Base-by-base conservation (phyloP, 352 stramenopile genomes). In the Globisporangium carolinianum region DNA sequence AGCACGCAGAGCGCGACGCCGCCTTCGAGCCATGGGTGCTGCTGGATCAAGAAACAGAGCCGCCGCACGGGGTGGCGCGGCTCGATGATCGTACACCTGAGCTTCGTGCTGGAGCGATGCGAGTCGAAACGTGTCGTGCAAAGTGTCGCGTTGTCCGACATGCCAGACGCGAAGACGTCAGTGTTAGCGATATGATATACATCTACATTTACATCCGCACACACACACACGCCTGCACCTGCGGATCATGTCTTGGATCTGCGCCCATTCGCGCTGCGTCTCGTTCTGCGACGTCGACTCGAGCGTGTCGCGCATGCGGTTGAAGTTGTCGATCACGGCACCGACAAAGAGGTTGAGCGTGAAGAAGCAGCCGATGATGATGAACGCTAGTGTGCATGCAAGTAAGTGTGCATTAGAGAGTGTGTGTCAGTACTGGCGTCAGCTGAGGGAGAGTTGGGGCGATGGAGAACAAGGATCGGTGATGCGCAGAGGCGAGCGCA, bases 321-420 rank as follows among this genome's bases (percentile, higher is more conserved):
- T 86, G 47, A 96, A 97, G 55, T 94, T 91, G 65, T 96, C 85
- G 49, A 96, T 86, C 35, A 96, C 86, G 0, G 92, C 83, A 24
- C 87, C 88, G 4, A 95, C 81, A 63, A 96, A 96, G 1, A 96
- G 74, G 43, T 96, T 91, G 53, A 96, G 72, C 6, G 91, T 80
- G 68, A 97, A 94, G 50, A 93, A 96, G 51, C 72, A 72, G 24
- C 87, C 84, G 32, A 96, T 73, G 24, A 97, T 71, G 54, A 96
- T 83, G 63, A 97, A 97, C 6, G 74, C 72, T 80, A 37, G 35
- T 15, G 5, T 24, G 45, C n/a, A 42, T 10, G 12, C 9, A 14
- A 6, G 41, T 6, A 10, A 32, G 45, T 49, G 45, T 12, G 39
- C 39, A 43, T 14, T 43, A 43, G 39, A 43, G 46, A 58, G 24